These are phyloP conservation scores for Cryptococcus sp. DNA, from an alignment of 1,284 basidiomycete species.

Conservation along the genomic window DNA sequence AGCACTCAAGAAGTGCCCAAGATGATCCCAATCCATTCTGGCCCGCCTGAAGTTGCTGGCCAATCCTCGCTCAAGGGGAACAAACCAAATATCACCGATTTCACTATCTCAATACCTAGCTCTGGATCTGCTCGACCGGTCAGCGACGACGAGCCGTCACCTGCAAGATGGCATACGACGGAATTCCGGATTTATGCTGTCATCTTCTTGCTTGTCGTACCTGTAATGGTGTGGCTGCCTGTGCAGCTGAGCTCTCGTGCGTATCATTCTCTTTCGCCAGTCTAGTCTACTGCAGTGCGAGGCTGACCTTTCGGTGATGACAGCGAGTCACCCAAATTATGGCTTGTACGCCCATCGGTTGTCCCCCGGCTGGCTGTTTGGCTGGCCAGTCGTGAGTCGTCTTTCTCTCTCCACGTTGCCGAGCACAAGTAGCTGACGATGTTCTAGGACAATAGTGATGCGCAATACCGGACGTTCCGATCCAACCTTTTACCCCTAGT, in stretches of 20 bases:
- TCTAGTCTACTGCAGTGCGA: neutral
- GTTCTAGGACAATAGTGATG: slow-evolving; percentile 76
- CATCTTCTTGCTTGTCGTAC: slow-evolving; percentile 65
- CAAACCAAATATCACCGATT: slow-evolving; percentile 31
- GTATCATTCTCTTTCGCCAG: slow-evolving; percentile 39
- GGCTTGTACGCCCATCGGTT: slow-evolving; percentile 63
- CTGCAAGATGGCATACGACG: slow-evolving; percentile 68
- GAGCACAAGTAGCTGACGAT: slow-evolving; percentile 57
- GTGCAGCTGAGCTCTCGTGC: slow-evolving; percentile 72
- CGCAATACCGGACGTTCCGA: slow-evolving; percentile 80
- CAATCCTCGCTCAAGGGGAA: too few relatives aligned
- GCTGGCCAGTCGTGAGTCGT: slow-evolving; percentile 52
- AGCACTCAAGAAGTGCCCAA: too few relatives aligned
- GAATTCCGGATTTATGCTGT: slow-evolving; percentile 82
- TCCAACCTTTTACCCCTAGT: slow-evolving; percentile 67
- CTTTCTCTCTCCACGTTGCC: slow-evolving; percentile 24
- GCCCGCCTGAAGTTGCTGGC: too few relatives aligned
- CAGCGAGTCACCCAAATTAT: slow-evolving; percentile 76
- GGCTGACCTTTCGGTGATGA: neutral
- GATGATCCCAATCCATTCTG: too few relatives aligned
- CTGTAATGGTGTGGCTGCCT: slow-evolving; percentile 78
- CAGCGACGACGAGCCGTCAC: slow-evolving; percentile 13
- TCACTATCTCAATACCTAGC: slow-evolving; percentile 38
- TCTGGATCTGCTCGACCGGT: slow-evolving; percentile 10
- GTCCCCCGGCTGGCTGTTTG: slow-evolving; percentile 59